These are phyloP conservation scores for Trichoderma orchidacearum DNA, from an alignment of 495 filamentous ascomycete species.

Conservation along the genomic window DNA sequence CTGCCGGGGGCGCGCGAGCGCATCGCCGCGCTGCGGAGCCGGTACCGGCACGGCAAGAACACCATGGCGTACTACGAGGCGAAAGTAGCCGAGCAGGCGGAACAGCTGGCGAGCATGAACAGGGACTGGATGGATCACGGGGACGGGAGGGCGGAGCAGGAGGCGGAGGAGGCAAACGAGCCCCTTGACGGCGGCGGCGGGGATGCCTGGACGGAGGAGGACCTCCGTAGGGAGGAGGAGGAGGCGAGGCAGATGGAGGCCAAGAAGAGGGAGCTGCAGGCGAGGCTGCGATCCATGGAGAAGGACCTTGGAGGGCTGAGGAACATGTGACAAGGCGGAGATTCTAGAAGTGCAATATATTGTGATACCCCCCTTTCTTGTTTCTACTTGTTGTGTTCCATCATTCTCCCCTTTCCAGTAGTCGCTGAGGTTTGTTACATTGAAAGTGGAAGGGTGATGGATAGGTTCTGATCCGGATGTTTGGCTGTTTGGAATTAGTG, in stretches of 20 bases:
- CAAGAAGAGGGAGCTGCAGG: constrained; percentile 66
- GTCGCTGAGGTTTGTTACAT: too few species aligned
- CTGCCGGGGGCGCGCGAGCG: constrained; percentile 70
- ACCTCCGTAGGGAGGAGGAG: constrained; percentile 62
- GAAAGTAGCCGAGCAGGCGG: constrained; percentile 63
- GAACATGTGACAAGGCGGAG: constrained; percentile 14
- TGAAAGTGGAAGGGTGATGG: too few species aligned
- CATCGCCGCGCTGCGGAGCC: constrained; percentile 56
- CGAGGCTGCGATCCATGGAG: constrained; percentile 66
- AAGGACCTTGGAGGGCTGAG: constrained; percentile 58
- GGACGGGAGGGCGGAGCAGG: constrained; percentile 24
- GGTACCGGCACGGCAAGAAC: constrained; percentile 55
- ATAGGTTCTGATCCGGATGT: too few species aligned
- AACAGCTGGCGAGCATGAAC: constrained; percentile 63
- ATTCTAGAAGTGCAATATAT: not conserved
- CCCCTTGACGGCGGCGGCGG: constrained; percentile 15
- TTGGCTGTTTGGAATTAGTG: too few species aligned
- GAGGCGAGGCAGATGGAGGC: constrained; percentile 64
- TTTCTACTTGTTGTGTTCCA: too few species aligned
- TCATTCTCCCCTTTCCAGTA: too few species aligned
- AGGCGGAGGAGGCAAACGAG: constrained; percentile 19
- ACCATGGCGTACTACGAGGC: constrained; percentile 70
- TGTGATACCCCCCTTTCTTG: constrained; percentile 9
- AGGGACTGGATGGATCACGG: constrained; percentile 33
- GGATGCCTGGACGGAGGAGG: constrained; percentile 55